Conservation (phyloP, 805 yeast species). For the Suhomyces vadensis region DNA sequence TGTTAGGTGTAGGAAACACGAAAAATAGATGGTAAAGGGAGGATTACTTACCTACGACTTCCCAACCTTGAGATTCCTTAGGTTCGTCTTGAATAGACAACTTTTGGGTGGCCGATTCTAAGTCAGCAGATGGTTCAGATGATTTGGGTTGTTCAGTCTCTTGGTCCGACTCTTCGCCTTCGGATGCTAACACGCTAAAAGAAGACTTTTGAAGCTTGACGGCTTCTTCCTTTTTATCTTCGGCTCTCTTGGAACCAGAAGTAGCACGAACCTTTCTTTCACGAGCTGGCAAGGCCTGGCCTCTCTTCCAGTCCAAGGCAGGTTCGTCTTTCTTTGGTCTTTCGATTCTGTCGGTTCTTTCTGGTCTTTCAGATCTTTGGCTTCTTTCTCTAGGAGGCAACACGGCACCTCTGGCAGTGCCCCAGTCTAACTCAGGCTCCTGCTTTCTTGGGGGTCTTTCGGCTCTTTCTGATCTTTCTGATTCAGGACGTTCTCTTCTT, state of each 20-base stretch:
- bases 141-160: constrained; percentile 25
- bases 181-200: constrained; percentile 51
- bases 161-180: constrained; percentile 53
- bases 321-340: constrained; percentile 28
- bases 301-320: constrained; percentile 40
- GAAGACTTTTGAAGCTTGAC: constrained; percentile 45
- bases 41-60: constrained; percentile 44
- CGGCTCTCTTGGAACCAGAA: constrained; percentile 11
- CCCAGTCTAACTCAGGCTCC: constrained; percentile 65
- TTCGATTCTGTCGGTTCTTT: constrained; percentile 29
- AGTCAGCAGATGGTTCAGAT: constrained; percentile 14
- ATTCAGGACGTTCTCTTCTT: constrained; percentile 19
- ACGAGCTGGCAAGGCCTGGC: constrained; percentile 31
- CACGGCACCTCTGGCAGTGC: constrained; percentile 40
- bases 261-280: constrained; percentile 6
- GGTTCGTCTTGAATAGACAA: constrained; percentile 29
- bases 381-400: constrained; percentile 35
- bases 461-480: constrained; percentile 22
- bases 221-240: constrained; percentile 21
- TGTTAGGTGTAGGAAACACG: background rate
- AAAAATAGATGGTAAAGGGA: background rate
- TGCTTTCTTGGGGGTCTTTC: constrained; percentile 35
- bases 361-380: constrained; percentile 22
- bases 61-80: constrained; percentile 44
- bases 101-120: constrained; percentile 40